Conservation (phyloP, 345 rosid species). For the Rhodomyrtus tomentosa region DNA sequence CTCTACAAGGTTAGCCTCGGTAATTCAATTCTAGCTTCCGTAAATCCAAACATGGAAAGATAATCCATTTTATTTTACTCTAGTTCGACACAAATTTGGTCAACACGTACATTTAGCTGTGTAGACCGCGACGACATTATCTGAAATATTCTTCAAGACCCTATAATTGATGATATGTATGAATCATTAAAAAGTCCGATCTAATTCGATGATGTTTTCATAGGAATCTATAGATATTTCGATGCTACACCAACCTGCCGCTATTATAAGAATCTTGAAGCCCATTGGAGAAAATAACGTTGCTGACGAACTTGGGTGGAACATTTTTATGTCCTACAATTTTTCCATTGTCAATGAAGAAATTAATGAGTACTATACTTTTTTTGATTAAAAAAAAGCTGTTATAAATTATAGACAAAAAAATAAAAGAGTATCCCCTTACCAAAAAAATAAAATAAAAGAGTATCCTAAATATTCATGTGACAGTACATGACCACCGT, state of each 20-base stretch:
- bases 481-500: constrained; percentile 28
- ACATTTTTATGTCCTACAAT: constrained; percentile 29
- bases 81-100: neutral
- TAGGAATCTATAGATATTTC: neutral
- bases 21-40: neutral
- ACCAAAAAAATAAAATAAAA: no score
- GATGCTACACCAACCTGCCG: constrained; percentile 20
- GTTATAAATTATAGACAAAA: no score
- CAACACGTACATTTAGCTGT: accelerated
- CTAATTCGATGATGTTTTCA: neutral
- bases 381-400: no score
- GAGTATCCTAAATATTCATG: no score
- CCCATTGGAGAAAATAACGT: constrained; percentile 53
- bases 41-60: neutral
- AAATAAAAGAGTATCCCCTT: no score
- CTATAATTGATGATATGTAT: neutral
- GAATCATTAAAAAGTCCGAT: neutral
- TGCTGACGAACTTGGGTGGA: constrained; percentile 33
- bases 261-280: constrained; percentile 43
- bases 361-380: no score
- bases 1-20: neutral
- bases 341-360: neutral
- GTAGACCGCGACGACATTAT: neutral
- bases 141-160: neutral
- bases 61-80: neutral